A percentile compares a stretch with the other conserved stretches of the same genome.
phyloP scores from a whole-genome alignment of 2,329 filamentous ascomycete species.

The Aspergillus proliferans region DNA sequence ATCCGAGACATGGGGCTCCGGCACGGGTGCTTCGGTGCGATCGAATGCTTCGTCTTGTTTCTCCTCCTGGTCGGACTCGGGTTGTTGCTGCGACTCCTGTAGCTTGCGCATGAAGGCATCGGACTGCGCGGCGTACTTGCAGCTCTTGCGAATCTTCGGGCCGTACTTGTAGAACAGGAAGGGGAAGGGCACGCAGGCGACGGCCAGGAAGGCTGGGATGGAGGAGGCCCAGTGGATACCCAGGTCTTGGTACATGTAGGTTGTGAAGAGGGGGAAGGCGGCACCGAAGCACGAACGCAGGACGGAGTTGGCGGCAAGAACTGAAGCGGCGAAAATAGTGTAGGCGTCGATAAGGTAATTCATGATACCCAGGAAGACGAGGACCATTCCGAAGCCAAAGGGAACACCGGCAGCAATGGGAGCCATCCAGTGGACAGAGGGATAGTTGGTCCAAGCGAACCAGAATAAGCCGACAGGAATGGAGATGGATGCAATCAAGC shows the following conservation, averaged over 20 bases:
- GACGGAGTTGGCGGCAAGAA: constrained; percentile 41
- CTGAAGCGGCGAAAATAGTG: constrained; percentile 39
- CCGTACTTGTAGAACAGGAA: constrained; percentile 42
- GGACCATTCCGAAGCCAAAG: constrained; percentile 39
- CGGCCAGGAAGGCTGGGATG: constrained; percentile 42
- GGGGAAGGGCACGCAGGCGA: constrained; percentile 40
- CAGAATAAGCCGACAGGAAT: constrained; percentile 54
- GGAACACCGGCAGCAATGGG: constrained; percentile 31
- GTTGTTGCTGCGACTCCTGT: constrained; percentile 16
- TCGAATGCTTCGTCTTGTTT: constrained; percentile 23
- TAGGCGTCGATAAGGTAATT: constrained; percentile 42
- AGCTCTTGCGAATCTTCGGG: constrained; percentile 32
- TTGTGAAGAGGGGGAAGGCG: constrained; percentile 44
- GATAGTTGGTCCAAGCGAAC: constrained; percentile 55
- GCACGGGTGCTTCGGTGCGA: constrained; percentile 28
- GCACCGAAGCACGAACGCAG: constrained; percentile 43
- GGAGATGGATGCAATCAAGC: constrained; percentile 44
- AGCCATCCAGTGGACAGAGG: constrained; percentile 35
- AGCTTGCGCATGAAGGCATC: constrained; percentile 33
- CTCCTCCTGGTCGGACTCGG: constrained; percentile 11
- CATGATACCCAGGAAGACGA: constrained; percentile 37
- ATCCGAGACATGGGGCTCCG: constrained; percentile 10
- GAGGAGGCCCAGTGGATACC: constrained; percentile 45
- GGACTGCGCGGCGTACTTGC: constrained; percentile 36
- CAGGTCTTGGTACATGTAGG: constrained; percentile 39